A percentile compares a stretch with the other conserved stretches of the same genome.
Evolutionary conservation across 2,329 filamentous ascomycete genomes (phyloP).

Genomic region (Ophiostoma sp.): DNA sequence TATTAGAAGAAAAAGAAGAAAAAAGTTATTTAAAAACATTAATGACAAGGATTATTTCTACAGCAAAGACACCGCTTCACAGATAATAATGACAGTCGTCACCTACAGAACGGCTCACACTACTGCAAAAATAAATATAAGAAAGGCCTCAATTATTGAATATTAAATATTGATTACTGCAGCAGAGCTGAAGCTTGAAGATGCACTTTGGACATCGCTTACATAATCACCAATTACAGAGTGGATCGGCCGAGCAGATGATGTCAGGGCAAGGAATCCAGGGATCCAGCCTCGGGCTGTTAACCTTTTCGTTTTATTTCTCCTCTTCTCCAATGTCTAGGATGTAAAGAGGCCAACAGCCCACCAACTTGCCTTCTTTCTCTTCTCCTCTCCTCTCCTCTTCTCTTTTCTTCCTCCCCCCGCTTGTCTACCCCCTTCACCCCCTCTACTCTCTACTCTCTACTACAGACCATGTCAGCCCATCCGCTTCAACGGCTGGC

Average conservation of each 20-base stretch:
- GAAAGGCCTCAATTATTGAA: too few relatives aligned
- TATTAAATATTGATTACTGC: background rate
- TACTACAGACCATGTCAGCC: slow-evolving; percentile 33
- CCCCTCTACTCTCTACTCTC: background rate
- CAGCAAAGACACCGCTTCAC: too few relatives aligned
- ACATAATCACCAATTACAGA: background rate
- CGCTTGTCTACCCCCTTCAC: background rate
- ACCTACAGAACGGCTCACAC: too few relatives aligned
- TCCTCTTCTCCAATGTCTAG: background rate
- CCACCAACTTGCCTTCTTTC: background rate
- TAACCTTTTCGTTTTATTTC: background rate
- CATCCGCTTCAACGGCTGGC: slow-evolving; percentile 62
- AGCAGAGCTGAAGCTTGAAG: background rate
- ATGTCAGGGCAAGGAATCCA: slow-evolving; percentile 1
- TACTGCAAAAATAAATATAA: too few relatives aligned
- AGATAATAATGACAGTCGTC: too few relatives aligned
- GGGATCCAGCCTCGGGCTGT: background rate
- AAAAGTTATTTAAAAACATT: too few relatives aligned
- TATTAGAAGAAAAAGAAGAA: too few relatives aligned
- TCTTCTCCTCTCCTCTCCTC: background rate
- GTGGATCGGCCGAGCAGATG: background rate
- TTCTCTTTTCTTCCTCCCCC: background rate
- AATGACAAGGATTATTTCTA: too few relatives aligned
- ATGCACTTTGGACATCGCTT: background rate
- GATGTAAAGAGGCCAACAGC: slow-evolving; percentile 6